phyloP scores from a whole-genome alignment of 2,329 filamentous ascomycete species.

The Fusarium sp. region DNA sequence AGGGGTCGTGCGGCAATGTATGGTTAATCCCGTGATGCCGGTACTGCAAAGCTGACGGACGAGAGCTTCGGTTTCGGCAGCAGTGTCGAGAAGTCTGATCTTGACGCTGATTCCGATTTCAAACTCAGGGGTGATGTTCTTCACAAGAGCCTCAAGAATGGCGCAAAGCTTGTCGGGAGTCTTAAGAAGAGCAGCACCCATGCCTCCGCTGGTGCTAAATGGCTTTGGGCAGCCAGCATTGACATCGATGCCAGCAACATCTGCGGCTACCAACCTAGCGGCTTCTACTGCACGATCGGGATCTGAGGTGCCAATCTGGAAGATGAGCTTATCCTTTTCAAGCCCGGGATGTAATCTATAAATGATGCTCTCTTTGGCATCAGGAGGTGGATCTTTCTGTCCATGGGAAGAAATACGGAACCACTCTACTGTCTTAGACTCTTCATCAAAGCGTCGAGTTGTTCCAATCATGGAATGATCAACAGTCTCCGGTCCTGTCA shows the following conservation, averaged over 20 bases:
- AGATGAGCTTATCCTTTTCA: slow-evolving; percentile 82
- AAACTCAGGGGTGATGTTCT: slow-evolving; percentile 78
- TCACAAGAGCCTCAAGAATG: slow-evolving; percentile 85
- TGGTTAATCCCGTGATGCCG: slow-evolving; percentile 90
- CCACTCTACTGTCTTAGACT: slow-evolving; percentile 86
- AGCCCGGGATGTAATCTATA: slow-evolving; percentile 83
- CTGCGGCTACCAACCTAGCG: slow-evolving; percentile 82
- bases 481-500: slow-evolving; percentile 86
- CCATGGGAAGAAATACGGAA: slow-evolving; percentile 79
- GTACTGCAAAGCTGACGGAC: slow-evolving; percentile 84
- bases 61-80: slow-evolving; percentile 79
- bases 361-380: slow-evolving; percentile 74
- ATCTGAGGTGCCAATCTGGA: slow-evolving; percentile 90
- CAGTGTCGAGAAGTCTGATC: slow-evolving; percentile 85
- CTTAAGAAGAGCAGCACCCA: slow-evolving; percentile 91
- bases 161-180: slow-evolving; percentile 85
- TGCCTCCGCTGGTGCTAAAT: slow-evolving; percentile 91
- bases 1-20: slow-evolving; percentile 95
- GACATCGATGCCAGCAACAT: slow-evolving; percentile 94
- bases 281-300: slow-evolving; percentile 86
- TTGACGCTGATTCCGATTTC: slow-evolving; percentile 97
- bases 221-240: slow-evolving; percentile 99
- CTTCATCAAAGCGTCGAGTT: slow-evolving; percentile 78
- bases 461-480: slow-evolving; percentile 93
- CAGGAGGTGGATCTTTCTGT: slow-evolving; percentile 65